A percentile compares a stretch with the other conserved stretches of the same genome.
Conservation (phyloP, 1,284 basidiomycete species). For the Tetrapyrgos nigripes region DNA sequence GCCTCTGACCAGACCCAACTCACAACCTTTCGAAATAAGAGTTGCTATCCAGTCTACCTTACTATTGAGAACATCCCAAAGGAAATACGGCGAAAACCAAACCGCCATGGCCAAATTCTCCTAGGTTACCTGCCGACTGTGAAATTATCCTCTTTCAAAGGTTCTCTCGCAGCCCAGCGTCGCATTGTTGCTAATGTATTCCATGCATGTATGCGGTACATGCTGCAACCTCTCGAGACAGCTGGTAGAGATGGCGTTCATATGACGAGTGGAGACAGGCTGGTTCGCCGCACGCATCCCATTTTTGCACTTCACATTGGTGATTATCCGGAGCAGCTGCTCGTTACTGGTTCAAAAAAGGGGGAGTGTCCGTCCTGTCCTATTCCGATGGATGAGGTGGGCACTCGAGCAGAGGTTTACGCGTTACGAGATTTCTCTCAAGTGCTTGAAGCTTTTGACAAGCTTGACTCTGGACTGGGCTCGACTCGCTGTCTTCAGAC, state of each 20-base stretch:
- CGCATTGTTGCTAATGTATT: too few species aligned
- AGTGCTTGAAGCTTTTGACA: background rate
- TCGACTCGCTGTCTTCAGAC: background rate
- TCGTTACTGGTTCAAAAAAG: constrained; percentile 20
- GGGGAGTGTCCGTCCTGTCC: constrained; percentile 21
- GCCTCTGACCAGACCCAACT: constrained; percentile 14
- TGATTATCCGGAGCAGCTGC: constrained; percentile 28
- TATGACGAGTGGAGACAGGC: constrained; percentile 17
- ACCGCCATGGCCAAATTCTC: constrained; percentile 24
- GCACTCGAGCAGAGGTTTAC: too few species aligned
- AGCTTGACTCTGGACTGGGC: background rate
- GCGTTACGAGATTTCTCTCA: background rate
- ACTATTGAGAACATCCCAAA: constrained; percentile 32
- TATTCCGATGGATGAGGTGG: background rate
- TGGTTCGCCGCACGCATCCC: constrained; percentile 10
- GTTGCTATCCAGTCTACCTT: constrained; percentile 26
- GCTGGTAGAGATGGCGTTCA: constrained; percentile 12
- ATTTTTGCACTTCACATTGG: constrained; percentile 23
- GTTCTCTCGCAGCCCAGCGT: too few species aligned
- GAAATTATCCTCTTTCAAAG: constrained; percentile 8
- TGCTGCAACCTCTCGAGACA: constrained; percentile 10
- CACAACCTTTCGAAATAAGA: constrained; percentile 18
- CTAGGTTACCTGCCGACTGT: constrained; percentile 27
- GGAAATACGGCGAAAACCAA: constrained; percentile 21
- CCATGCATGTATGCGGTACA: too few species aligned